Evolutionary conservation across 1,284 basidiomycete genomes (phyloP).

Genomic region (Austropuccinia psidii): DNA sequence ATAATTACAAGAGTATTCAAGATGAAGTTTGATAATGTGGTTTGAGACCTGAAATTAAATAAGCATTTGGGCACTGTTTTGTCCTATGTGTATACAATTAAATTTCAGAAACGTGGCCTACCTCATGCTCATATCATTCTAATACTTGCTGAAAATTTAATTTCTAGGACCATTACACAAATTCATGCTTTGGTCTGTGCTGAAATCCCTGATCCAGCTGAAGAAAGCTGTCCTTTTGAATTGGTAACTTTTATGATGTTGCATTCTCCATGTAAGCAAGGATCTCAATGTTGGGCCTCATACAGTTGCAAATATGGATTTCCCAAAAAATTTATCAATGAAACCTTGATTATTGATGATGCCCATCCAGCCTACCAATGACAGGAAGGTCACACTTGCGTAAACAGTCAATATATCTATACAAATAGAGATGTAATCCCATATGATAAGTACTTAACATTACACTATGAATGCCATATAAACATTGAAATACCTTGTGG

Average conservation of each 20-base stretch:
- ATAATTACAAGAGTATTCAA: not conserved
- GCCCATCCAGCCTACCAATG: not conserved
- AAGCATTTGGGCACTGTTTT: not conserved
- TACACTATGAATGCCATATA: conserved; percentile 52
- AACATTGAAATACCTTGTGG: conserved; percentile 51
- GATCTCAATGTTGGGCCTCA: conserved; percentile 44
- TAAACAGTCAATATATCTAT: not conserved
- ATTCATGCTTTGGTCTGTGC: conserved; percentile 52
- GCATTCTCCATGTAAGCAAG: conserved; percentile 47
- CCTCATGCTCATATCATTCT: not conserved
- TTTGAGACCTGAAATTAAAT: not conserved
- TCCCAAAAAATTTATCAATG: not conserved
- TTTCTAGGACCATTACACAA: conserved; percentile 45
- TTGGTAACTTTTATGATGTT: conserved; percentile 43
- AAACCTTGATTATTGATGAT: not conserved
- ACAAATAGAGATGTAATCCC: conserved; percentile 51
- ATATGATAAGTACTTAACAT: conserved; percentile 46
- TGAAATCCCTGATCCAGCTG: conserved; percentile 49
- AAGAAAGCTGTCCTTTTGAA: conserved; percentile 49
- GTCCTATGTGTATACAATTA: not conserved
- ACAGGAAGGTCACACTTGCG: conserved; percentile 34
- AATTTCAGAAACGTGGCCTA: not conserved
- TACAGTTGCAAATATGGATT: conserved; percentile 47
- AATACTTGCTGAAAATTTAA: not conserved
- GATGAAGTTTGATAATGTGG: not conserved